phyloP scores from a whole-genome alignment of 2,329 filamentous ascomycete genomes.

The Aspergillus ochraceoroseus region DNA sequence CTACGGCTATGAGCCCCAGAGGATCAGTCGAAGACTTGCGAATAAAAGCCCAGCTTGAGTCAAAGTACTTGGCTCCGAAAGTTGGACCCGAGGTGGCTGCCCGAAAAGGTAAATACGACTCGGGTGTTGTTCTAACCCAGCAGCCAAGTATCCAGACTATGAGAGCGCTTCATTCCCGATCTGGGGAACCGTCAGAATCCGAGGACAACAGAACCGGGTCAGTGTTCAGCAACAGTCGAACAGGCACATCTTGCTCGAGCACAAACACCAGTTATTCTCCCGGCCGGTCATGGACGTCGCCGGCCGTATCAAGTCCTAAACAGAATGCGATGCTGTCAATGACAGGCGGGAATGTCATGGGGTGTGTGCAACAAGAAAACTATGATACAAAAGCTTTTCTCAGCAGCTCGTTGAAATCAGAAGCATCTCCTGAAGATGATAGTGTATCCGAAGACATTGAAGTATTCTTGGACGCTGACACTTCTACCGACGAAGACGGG shows the following conservation, averaged over 20 bases:
- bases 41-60: slow-evolving; percentile 10
- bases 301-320: slow-evolving; percentile 5
- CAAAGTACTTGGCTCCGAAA: slow-evolving; percentile 12
- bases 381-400: slow-evolving; percentile 14
- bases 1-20: background rate
- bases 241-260: slow-evolving; percentile 12
- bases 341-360: background rate
- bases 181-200: slow-evolving; percentile 10
- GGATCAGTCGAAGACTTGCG: background rate
- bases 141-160: slow-evolving; percentile 20
- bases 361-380: slow-evolving; percentile 6
- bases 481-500: slow-evolving; percentile 5
- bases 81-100: slow-evolving; percentile 9
- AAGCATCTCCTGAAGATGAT: background rate
- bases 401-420: background rate
- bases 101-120: slow-evolving; percentile 21
- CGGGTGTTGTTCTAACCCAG: slow-evolving; percentile 22
- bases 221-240: slow-evolving; percentile 9
- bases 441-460: slow-evolving; percentile 15
- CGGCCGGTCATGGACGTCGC: slow-evolving; percentile 3
- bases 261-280: slow-evolving; percentile 4
- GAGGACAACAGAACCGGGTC: slow-evolving; percentile 3
- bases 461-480: slow-evolving; percentile 19
- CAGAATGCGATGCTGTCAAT: slow-evolving; percentile 7
- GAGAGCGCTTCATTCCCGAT: slow-evolving; percentile 14